These are phyloP conservation scores for Psilocybe sp. DNA, from an alignment of 768 basidiomycete genomes.

Conservation along the genomic window DNA sequence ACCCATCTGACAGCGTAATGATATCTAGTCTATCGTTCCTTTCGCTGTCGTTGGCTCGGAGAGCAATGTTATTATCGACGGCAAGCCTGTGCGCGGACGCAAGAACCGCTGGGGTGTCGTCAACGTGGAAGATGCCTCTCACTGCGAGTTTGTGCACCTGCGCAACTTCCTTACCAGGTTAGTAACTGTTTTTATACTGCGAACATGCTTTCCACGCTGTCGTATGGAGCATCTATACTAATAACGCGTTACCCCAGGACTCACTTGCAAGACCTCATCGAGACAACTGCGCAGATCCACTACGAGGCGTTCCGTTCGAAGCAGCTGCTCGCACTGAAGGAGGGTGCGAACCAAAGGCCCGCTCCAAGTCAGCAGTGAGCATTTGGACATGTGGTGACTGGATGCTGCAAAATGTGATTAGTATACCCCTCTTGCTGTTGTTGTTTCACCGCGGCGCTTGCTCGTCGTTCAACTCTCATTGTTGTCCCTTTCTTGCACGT, in stretches of 20 bases:
- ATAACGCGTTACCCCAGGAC: slow-evolving; percentile 51
- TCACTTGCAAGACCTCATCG: slow-evolving; percentile 96
- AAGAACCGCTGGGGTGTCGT: slow-evolving; percentile 99
- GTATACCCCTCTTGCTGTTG: slow-evolving; percentile 16
- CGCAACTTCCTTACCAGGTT: slow-evolving; percentile 94
- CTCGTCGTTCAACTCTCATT: slow-evolving; percentile 16
- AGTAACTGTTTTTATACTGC: slow-evolving; percentile 16
- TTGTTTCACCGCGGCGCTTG: slow-evolving; percentile 12
- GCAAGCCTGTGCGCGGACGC: slow-evolving; percentile 90
- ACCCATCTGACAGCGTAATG: slow-evolving; percentile 1
- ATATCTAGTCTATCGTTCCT: slow-evolving; percentile 80
- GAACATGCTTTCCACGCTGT: not conserved
- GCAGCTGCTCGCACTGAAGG: slow-evolving; percentile 95
- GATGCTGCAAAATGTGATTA: slow-evolving; percentile 16
- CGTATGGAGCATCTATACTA: not conserved
- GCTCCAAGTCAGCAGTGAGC: slow-evolving; percentile 33
- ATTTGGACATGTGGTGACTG: not conserved
- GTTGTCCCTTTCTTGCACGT: not conserved
- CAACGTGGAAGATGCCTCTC: slow-evolving; percentile 93
- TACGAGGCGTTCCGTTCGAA: slow-evolving; percentile 99
- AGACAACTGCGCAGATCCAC: slow-evolving; percentile 98
- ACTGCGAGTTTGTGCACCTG: slow-evolving; percentile 98
- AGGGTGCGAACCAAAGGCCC: slow-evolving; percentile 79
- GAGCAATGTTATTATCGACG: slow-evolving; percentile 91
- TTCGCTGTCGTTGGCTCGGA: slow-evolving; percentile 99